phyloP scores from a whole-genome alignment of 345 rosid genomes.

The Geranium brycei region DNA sequence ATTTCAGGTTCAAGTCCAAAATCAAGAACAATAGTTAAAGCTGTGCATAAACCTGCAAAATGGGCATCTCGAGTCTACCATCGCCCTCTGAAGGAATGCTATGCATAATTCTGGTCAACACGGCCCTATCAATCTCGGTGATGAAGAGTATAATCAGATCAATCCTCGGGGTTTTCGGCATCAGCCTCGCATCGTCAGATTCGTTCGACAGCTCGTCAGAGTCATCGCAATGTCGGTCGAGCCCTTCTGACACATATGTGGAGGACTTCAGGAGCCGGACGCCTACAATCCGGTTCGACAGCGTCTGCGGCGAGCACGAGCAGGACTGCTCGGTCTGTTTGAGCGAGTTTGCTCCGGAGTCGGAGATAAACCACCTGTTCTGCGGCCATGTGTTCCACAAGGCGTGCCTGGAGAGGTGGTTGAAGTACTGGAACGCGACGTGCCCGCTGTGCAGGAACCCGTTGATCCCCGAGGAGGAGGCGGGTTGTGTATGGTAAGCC shows the following conservation, averaged over 20 bases:
- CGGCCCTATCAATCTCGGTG: slow-evolving; percentile 68
- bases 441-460: slow-evolving; percentile 18
- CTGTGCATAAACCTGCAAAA: slow-evolving; percentile 6
- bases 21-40: too few species aligned
- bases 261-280: slow-evolving; percentile 54
- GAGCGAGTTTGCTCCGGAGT: slow-evolving; percentile 12
- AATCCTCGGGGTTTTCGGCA: slow-evolving; percentile 53
- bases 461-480: slow-evolving; percentile 15
- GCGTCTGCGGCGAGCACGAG: slow-evolving; percentile 17
- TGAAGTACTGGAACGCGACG: slow-evolving; percentile 17
- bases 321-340: slow-evolving; percentile 17
- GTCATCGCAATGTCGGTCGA: slow-evolving; percentile 26
- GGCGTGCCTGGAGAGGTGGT: slow-evolving; percentile 16
- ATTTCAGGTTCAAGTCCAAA: too few species aligned
- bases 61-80: slow-evolving; percentile 86
- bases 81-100: slow-evolving; percentile 86
- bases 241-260: slow-evolving; percentile 34
- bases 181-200: slow-evolving; percentile 30
- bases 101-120: slow-evolving; percentile 63
- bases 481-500: slow-evolving; percentile 8
- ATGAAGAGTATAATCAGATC: slow-evolving; percentile 54
- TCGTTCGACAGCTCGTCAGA: slow-evolving; percentile 13
- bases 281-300: slow-evolving; percentile 40
- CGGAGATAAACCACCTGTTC: slow-evolving; percentile 12
- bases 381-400: slow-evolving; percentile 17